These are phyloP conservation scores for Ogataea nakhonphanomensis DNA, from an alignment of 805 yeast species.

Conservation along the genomic window DNA sequence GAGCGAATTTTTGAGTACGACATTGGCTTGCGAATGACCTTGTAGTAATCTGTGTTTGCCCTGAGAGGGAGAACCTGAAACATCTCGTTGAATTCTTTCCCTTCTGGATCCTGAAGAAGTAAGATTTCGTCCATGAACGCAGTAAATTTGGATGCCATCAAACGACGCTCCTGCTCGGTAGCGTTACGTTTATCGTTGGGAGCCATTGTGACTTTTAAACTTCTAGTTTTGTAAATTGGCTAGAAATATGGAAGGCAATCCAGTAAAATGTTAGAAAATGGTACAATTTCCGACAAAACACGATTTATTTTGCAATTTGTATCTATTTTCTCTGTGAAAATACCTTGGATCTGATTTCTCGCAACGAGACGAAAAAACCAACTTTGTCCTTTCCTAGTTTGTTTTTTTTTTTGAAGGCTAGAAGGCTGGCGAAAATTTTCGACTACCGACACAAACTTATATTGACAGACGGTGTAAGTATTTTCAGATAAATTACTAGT, in stretches of 20 bases:
- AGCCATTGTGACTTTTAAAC: slow-evolving; percentile 9
- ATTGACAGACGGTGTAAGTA: slow-evolving; percentile 4
- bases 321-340: slow-evolving; percentile 3
- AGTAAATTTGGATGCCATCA: slow-evolving; percentile 17
- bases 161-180: slow-evolving; percentile 20
- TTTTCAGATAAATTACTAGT: too few relatives aligned
- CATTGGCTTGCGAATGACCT: slow-evolving; percentile 73
- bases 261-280: slow-evolving; percentile 1
- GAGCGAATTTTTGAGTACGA: slow-evolving; percentile 71
- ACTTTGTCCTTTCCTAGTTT: slow-evolving; percentile 7
- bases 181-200: slow-evolving; percentile 7
- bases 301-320: slow-evolving; percentile 1
- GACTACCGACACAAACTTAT: slow-evolving; percentile 10
- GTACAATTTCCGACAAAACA: slow-evolving; percentile 2
- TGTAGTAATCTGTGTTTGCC: slow-evolving; percentile 75
- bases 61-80: slow-evolving; percentile 74
- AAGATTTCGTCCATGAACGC: slow-evolving; percentile 22
- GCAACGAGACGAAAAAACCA: slow-evolving; percentile 8
- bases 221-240: slow-evolving; percentile 2
- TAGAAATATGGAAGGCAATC: slow-evolving; percentile 1
- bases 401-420: slow-evolving; percentile 1
- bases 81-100: slow-evolving; percentile 30
- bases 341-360: slow-evolving; percentile 7
- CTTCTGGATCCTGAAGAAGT: slow-evolving; percentile 27
- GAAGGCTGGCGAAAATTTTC: slow-evolving; percentile 9